Evolutionary conservation across 441 rosid genomes (phyloP).

Genomic region (Bruguiera hainesii): DNA sequence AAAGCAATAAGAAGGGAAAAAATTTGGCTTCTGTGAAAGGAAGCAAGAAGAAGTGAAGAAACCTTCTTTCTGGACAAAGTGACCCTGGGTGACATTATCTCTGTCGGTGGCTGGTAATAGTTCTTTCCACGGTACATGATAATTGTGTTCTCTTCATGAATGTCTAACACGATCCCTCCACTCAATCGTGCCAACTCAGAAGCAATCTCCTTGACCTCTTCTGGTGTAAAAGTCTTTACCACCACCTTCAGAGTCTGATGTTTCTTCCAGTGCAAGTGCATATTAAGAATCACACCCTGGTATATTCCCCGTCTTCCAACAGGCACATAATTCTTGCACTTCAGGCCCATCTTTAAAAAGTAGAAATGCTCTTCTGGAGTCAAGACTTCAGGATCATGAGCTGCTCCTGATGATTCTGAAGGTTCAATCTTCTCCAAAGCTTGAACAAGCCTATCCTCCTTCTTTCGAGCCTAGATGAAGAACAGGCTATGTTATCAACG

Average conservation of each 20-base stretch:
- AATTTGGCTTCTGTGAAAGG: not conserved
- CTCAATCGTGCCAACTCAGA: slow-evolving; percentile 75
- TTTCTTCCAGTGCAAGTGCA: slow-evolving; percentile 99
- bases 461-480: slow-evolving; percentile 60
- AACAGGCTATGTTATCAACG: slow-evolving; percentile 9
- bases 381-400: slow-evolving; percentile 91
- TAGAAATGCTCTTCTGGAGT: slow-evolving; percentile 93
- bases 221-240: slow-evolving; percentile 78
- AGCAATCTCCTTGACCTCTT: slow-evolving; percentile 89
- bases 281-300: slow-evolving; percentile 94
- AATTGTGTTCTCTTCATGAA: slow-evolving; percentile 76
- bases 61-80: slow-evolving; percentile 92
- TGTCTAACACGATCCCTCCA: slow-evolving; percentile 86
- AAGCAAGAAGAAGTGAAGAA: slow-evolving; percentile 5
- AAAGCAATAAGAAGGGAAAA: not conserved
- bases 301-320: slow-evolving; percentile 87
- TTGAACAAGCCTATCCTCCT: slow-evolving; percentile 71
- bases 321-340: slow-evolving; percentile 92
- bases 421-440: slow-evolving; percentile 81
- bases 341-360: slow-evolving; percentile 85
- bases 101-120: slow-evolving; percentile 91
- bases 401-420: slow-evolving; percentile 55
- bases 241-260: slow-evolving; percentile 86
- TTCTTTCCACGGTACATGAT: slow-evolving; percentile 97
- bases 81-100: slow-evolving; percentile 87